phyloP scores from a whole-genome alignment of 768 basidiomycete species.

The Pleurotus salmoneostramineus region DNA sequence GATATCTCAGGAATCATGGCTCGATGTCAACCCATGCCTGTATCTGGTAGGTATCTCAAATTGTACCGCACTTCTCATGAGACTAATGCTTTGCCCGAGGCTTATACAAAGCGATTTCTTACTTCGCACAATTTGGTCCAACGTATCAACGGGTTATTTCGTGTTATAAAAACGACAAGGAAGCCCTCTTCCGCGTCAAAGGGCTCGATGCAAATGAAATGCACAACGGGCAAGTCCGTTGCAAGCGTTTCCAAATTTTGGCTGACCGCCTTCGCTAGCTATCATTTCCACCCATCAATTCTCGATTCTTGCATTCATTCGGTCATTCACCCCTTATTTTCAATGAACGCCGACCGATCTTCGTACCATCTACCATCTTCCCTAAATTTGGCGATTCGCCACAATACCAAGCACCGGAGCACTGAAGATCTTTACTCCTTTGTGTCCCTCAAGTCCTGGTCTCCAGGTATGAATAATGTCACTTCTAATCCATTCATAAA shows the following conservation, averaged over 20 bases:
- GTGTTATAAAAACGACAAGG: constrained; percentile 16
- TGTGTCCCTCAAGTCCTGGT: not conserved
- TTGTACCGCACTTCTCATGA: not conserved
- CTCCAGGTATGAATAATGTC: not conserved
- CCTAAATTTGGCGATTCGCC: not conserved
- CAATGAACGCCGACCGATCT: not conserved
- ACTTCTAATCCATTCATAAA: not conserved
- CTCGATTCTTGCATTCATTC: not conserved
- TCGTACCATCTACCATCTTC: not conserved
- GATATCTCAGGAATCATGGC: not conserved
- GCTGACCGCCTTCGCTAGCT: constrained; percentile 9
- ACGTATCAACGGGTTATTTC: constrained; percentile 22
- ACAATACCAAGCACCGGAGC: not conserved
- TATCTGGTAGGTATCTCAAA: not conserved
- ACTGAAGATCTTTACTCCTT: not conserved
- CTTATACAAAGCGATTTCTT: constrained; percentile 20
- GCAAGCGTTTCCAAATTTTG: not conserved
- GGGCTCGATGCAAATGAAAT: constrained; percentile 11
- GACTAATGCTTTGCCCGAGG: constrained; percentile 9
- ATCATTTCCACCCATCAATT: constrained; percentile 23
- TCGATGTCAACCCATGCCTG: not conserved
- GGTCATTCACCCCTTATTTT: not conserved
- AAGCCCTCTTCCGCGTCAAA: constrained; percentile 21
- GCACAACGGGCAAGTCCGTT: constrained; percentile 5
- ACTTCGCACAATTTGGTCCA: constrained; percentile 29